Percentiles rank a stretch among this genome's conserved stretches.
These are phyloP conservation scores for Termitomyces sp. DNA, from an alignment of 1,284 basidiomycete genomes.

Conservation along the genomic window DNA sequence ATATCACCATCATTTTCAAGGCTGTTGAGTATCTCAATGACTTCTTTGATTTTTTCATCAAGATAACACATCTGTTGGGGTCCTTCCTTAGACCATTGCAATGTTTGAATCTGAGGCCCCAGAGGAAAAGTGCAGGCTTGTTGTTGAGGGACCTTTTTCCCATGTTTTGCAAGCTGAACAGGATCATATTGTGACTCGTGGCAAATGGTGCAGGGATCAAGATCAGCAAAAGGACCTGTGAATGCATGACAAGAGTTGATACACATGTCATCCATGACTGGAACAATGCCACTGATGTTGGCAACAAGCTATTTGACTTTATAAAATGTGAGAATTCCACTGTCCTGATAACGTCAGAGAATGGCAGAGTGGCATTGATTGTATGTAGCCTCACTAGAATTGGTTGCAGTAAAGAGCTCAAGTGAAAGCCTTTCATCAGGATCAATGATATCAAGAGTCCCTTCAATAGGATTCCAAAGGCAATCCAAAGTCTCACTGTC, in stretches of 20 bases:
- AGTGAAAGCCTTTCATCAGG: background rate
- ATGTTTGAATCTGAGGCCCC: no score
- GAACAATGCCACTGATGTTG: constrained; percentile 24
- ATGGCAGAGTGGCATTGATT: constrained; percentile 6
- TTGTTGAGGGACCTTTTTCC: no score
- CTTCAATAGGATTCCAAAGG: background rate
- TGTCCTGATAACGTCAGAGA: constrained; percentile 16
- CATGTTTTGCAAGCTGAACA: no score
- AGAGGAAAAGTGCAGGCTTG: no score
- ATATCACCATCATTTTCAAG: background rate
- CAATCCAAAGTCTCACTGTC: background rate
- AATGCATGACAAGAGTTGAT: constrained; percentile 28
- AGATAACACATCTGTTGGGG: background rate
- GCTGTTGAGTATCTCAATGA: background rate
- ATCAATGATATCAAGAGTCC: background rate
- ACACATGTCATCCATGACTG: constrained; percentile 28
- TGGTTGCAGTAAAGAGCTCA: background rate
- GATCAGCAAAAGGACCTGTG: constrained; percentile 24
- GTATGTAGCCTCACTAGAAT: background rate
- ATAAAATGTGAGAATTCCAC: constrained; percentile 11
- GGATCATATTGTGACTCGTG: no score
- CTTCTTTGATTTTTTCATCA: background rate
- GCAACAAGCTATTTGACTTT: constrained; percentile 20
- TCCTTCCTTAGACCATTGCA: background rate
- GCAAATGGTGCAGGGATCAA: no score